Evolutionary conservation across 371 early-diverging fungal species (phyloP).

Genomic region (Conidiobolus incongruus): DNA sequence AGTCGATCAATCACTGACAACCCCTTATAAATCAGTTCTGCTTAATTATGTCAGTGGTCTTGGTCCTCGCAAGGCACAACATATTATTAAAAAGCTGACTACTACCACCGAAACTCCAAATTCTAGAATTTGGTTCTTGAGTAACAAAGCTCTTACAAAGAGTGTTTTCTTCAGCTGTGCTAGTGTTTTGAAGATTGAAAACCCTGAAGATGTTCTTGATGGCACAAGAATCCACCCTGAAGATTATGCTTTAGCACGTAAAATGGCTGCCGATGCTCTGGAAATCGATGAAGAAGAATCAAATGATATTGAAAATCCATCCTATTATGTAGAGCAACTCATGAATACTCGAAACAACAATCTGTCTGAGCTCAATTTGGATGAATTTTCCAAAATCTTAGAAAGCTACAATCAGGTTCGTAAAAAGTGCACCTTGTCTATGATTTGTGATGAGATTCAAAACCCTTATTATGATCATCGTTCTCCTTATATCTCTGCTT

Average conservation of each 20-base stretch:
- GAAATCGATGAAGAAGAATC: conserved; percentile 71
- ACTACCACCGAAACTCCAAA: conserved; percentile 1
- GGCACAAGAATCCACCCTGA: conserved; percentile 89
- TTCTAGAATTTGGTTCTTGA: conserved; percentile 44
- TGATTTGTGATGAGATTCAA: conserved; percentile 72
- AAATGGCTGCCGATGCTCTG: conserved; percentile 92
- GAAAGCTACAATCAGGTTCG: conserved; percentile 40
- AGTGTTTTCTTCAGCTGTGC: conserved; percentile 84
- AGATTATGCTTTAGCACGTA: conserved; percentile 83
- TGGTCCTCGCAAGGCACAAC: conserved; percentile 82
- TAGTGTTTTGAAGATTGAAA: conserved; percentile 62
- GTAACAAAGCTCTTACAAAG: conserved; percentile 33
- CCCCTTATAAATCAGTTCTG: conserved; percentile 39
- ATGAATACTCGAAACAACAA: conserved; percentile 56
- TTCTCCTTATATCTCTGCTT: conserved; percentile 27
- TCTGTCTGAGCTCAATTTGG: conserved; percentile 69
- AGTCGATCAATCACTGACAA: conserved; percentile 48
- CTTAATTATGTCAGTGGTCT: conserved; percentile 84
- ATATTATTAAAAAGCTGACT: conserved; percentile 24
- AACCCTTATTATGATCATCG: conserved; percentile 65
- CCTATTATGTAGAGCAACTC: conserved; percentile 52
- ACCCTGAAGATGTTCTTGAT: conserved; percentile 58
- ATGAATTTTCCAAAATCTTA: conserved; percentile 74
- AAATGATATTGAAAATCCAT: conserved; percentile 18
- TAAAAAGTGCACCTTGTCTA: conserved; percentile 55